Base-by-base conservation (phyloP, 345 rosid species). In the Eucalyptus cloeziana region DNA sequence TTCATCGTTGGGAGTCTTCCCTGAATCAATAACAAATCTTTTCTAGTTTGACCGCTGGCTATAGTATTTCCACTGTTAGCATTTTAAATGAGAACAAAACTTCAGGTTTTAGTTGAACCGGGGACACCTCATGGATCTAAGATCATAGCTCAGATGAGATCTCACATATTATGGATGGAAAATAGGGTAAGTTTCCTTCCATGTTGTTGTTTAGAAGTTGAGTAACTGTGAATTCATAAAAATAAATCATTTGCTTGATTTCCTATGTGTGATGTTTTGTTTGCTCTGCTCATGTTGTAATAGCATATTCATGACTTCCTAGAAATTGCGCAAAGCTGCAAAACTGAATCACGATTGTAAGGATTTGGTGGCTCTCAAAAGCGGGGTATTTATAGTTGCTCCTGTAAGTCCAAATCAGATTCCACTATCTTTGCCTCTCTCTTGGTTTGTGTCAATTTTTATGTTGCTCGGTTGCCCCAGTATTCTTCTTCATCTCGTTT, bases 111-210 rank as follows among this genome's bases (percentile, higher is more conserved):
- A 90, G 91, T 97, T 89, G 99, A 98, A 93, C 99, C 99, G 71
- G 99, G 99, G 89, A 95, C 99, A 44, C 99, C 99, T 31, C 98
- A 97, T 49, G 99, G 99, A 92, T 96, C 95, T 89, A 94, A 91
- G 86, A 96, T 98, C 87, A 96, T 98, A 89, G 92, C 99, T 86
- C 99, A 94, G 93, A 97, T 97, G 99, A 96, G 98, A 31, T 97
- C 99, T 89, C 98, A 97, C 92, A 92, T 98, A 93, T 90, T 98
- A 88, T 97, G 99, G 99, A 95, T 98, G 99, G 99, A 98, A 91
- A 94, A 95, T 86, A 94, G 99, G 92, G 99, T 97, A 92, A 62
- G 93, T 83, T 87, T 11, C 47, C 67, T 86, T 21, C 85, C 27
- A 60, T 58, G 37, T 11, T 85, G 50, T 21, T 87, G 54, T 45